A percentile compares a stretch with the other conserved stretches of the same genome.
Conservation (phyloP, 345 rosid genomes). For the Eucalyptus microcorys region DNA sequence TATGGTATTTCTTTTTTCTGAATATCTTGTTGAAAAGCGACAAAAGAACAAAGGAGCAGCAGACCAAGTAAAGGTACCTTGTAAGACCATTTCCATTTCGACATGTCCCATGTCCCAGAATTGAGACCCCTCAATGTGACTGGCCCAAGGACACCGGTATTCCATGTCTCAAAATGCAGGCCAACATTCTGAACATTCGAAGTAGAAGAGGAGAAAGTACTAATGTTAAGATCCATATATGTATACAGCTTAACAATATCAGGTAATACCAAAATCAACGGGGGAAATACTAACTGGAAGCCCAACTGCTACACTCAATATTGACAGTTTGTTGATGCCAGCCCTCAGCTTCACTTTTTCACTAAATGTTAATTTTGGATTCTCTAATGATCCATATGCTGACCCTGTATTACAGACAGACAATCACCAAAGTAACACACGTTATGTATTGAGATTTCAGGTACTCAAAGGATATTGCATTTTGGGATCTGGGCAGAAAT, state of each 20-base stretch:
- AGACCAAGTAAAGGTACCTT: constrained; percentile 40
- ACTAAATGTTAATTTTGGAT: constrained; percentile 49
- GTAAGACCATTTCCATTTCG: constrained; percentile 85
- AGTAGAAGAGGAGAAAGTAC: background rate
- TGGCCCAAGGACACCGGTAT: constrained; percentile 75
- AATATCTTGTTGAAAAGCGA: background rate
- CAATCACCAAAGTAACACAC: background rate
- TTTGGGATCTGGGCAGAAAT: background rate
- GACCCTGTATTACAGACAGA: constrained; percentile 30
- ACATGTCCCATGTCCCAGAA: constrained; percentile 68
- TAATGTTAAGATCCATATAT: background rate
- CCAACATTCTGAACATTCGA: constrained; percentile 59
- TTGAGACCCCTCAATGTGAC: constrained; percentile 64
- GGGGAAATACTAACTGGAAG: constrained; percentile 44
- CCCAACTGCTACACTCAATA: constrained; percentile 74
- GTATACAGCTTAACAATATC: background rate
- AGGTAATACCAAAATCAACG: background rate
- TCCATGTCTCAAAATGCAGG: constrained; percentile 64
- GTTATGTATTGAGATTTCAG: background rate
- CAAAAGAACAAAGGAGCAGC: background rate
- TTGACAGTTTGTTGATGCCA: constrained; percentile 70
- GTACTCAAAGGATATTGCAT: background rate
- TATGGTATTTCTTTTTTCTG: background rate
- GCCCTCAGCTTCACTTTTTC: constrained; percentile 57
- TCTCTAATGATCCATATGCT: constrained; percentile 44